Percentiles rank a stretch among this genome's conserved stretches.
Evolutionary conservation across 192 early-diverging fungal genomes (phyloP).

Genomic region (Entomortierella parvispora): DNA sequence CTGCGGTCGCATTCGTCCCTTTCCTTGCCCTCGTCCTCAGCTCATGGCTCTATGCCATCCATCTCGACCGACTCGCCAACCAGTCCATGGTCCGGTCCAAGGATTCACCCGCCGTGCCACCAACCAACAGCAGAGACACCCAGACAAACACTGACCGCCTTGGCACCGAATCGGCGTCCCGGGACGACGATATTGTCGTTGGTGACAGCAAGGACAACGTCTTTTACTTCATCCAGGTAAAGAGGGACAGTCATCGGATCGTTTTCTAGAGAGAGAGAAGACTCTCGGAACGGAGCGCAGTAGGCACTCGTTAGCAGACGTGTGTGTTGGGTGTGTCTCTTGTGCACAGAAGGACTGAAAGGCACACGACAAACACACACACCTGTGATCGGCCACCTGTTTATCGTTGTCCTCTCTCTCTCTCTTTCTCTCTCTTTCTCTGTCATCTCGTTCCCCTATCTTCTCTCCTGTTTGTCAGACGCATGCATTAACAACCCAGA

Average conservation of each 20-base stretch:
- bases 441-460: too few species aligned
- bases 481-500: neutral
- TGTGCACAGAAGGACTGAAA: too few species aligned
- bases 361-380: too few species aligned
- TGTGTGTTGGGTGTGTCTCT: too few species aligned
- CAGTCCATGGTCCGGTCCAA: slow-evolving; percentile 45
- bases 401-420: too few species aligned
- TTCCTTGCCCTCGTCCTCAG: slow-evolving; percentile 34
- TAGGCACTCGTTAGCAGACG: too few species aligned
- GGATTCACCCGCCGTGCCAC: neutral
- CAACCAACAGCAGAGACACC: neutral
- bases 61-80: slow-evolving; percentile 38
- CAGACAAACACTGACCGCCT: neutral
- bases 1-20: slow-evolving; percentile 34
- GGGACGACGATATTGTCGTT: slow-evolving; percentile 46
- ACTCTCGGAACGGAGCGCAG: too few species aligned
- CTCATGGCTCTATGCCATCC: slow-evolving; percentile 46
- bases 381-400: too few species aligned
- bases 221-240: slow-evolving; percentile 79
- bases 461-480: neutral
- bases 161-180: neutral
- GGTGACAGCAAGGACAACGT: slow-evolving; percentile 67
- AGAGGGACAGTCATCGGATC: too few species aligned
- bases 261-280: too few species aligned
- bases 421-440: too few species aligned